Evolutionary conservation across 257 asterid genomes (phyloP).

Genomic region (Petunia axillaris): DNA sequence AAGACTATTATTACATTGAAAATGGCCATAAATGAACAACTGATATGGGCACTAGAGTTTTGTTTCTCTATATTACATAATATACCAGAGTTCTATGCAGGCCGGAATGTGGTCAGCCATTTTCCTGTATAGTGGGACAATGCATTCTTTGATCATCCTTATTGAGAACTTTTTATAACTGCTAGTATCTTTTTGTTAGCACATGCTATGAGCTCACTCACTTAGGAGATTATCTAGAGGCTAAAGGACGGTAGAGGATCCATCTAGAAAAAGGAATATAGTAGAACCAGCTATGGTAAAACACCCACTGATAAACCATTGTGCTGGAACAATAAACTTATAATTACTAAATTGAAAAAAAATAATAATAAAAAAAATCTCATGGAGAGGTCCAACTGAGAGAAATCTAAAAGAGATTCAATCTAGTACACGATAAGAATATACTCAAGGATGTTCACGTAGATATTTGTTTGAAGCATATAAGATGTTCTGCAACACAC

Average conservation of each 20-base stretch:
- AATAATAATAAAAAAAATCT: not conserved
- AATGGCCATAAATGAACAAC: not conserved
- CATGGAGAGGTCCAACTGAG: not conserved
- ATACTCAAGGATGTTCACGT: not conserved
- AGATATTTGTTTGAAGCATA: not conserved
- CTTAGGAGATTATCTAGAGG: not conserved
- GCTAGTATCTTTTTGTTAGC: not conserved
- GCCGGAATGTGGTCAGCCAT: not conserved
- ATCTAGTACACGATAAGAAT: not conserved
- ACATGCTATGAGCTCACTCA: not conserved
- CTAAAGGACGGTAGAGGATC: not conserved
- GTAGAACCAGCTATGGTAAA: not conserved
- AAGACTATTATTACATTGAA: not conserved
- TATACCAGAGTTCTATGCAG: not conserved
- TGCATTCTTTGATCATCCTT: not conserved
- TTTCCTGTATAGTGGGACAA: not conserved
- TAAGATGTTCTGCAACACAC: not conserved
- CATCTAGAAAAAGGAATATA: not conserved
- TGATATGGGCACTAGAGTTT: slow-evolving; percentile 6
- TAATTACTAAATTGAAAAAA: not conserved
- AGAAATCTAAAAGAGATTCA: slow-evolving; percentile 5
- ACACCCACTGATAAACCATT: not conserved
- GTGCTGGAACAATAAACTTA: not conserved
- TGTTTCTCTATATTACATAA: not conserved
- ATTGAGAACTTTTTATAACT: not conserved